Base-by-base conservation (phyloP, 208 protist genomes). In the Angomonas ambiguus region DNA sequence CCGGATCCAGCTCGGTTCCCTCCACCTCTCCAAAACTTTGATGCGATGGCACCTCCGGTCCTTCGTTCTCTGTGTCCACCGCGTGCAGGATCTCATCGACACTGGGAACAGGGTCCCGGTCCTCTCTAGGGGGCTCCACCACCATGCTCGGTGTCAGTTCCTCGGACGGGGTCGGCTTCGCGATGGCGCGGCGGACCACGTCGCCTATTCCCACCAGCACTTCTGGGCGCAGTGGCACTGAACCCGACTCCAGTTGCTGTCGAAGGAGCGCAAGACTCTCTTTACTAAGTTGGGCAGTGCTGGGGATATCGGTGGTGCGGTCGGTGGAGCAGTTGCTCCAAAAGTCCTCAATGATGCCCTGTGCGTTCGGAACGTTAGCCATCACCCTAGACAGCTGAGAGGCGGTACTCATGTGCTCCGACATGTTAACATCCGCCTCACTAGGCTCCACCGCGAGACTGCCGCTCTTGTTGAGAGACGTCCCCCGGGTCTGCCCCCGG, bases 251-350 rank as follows among this genome's bases (percentile, higher is more conserved):
- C 34, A 87, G 67, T 59, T 87, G 82, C 13, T 73, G 74, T 1
- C 82, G 82, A 31, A 87, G 73, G 62, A 84, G 78, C 18, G 63
- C 58, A 28, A 87, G 61, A 64, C 72, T 87, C 51, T 79, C 67
- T 38, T 81, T 87, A 45, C 72, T 84, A 25, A 87, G 71, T 28
- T 75, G 72, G 2, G 67, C 53, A 20, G 38, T 33, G 32, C 24
- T 32, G 51, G 24, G 20, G 38, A 48, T 32, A 10, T 72, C 58
- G 1, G 13, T 33, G 32, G 24, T 16, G 0, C 10, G 42, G 11
- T 60, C 42, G 13, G 82, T 87, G 11, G 77, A 79, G 27, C 72
- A 61, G 38, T 65, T 77, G 69, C 82, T 87, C 79, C 82, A 87
- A 42, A 80, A 65, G 31, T 87, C 82, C 16, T 87, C 82, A 61